A percentile compares a stretch with the other conserved stretches of the same genome.
Evolutionary conservation across 2,329 filamentous ascomycete genomes (phyloP).

Genomic region (Aspergillus transmontanensis): DNA sequence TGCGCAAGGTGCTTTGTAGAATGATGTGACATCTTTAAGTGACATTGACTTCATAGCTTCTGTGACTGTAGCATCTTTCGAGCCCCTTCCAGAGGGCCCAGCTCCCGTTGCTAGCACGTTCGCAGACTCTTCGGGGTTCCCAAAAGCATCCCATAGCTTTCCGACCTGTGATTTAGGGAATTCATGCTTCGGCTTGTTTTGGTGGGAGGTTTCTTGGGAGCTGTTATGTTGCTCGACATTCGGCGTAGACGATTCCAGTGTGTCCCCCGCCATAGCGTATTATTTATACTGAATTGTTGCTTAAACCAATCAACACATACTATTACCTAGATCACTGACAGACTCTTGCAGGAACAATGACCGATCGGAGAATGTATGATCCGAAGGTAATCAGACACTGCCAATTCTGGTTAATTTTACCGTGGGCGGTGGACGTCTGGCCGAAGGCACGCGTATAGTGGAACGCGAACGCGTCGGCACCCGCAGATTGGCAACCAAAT

Average conservation of each 20-base stretch:
- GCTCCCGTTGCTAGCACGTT: constrained; percentile 60
- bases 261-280: constrained; percentile 44
- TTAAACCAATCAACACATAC: constrained; percentile 7
- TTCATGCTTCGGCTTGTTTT: constrained; percentile 44
- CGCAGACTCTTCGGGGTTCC: constrained; percentile 52
- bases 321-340: constrained; percentile 13
- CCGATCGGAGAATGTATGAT: constrained; percentile 13
- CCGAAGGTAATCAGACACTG: constrained; percentile 6
- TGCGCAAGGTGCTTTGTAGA: constrained; percentile 81
- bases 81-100: constrained; percentile 63
- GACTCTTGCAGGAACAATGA: constrained; percentile 18
- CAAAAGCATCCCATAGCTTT: constrained; percentile 52
- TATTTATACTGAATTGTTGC: constrained; percentile 6
- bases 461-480: constrained; percentile 39
- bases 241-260: constrained; percentile 30
- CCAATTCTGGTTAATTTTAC: constrained; percentile 20
- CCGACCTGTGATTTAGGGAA: constrained; percentile 48
- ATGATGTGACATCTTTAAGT: constrained; percentile 58
- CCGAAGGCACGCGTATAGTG: constrained; percentile 32
- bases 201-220: constrained; percentile 20
- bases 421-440: constrained; percentile 14
- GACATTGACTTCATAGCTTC: constrained; percentile 48
- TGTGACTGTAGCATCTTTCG: constrained; percentile 44
- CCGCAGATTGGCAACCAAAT: constrained; percentile 17
- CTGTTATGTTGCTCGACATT: constrained; percentile 21